A percentile compares a stretch with the other conserved stretches of the same genome.
These are phyloP conservation scores for Lepidium aucheri DNA, from an alignment of 345 rosid species.

Conservation along the genomic window DNA sequence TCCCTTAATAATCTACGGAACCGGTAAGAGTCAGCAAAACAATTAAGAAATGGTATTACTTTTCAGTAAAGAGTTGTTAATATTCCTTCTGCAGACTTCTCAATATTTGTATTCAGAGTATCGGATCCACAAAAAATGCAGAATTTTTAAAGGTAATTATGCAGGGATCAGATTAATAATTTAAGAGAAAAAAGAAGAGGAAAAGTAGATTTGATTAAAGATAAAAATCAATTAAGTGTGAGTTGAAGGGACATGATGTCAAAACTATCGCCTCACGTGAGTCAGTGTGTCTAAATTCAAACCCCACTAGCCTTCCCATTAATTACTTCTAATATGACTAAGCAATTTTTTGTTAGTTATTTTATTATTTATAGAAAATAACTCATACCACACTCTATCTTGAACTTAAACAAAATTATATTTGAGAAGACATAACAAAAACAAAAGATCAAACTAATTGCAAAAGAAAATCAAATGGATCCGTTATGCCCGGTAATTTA, in stretches of 20 bases:
- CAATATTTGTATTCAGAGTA: constrained; percentile 21
- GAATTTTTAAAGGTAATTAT: constrained; percentile 25
- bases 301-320: constrained; percentile 13
- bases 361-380: no score
- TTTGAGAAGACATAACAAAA: neutral
- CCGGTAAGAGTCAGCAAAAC: neutral
- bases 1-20: constrained; percentile 5
- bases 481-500: constrained; percentile 1
- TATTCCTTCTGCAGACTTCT: constrained; percentile 28
- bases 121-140: constrained; percentile 28
- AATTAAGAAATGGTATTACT: neutral
- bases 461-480: neutral
- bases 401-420: neutral
- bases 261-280: constrained; percentile 29
- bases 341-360: neutral
- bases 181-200: neutral
- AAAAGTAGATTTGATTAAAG: constrained; percentile 17
- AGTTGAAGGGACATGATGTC: constrained; percentile 23
- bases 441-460: neutral
- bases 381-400: neutral
- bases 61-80: constrained; percentile 20
- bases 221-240: neutral
- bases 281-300: constrained; percentile 10
- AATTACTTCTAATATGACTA: neutral
- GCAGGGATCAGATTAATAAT: constrained; percentile 12